These are phyloP conservation scores for Chaetomium globosum DNA, from an alignment of 2,329 filamentous ascomycete genomes.

Conservation along the genomic window DNA sequence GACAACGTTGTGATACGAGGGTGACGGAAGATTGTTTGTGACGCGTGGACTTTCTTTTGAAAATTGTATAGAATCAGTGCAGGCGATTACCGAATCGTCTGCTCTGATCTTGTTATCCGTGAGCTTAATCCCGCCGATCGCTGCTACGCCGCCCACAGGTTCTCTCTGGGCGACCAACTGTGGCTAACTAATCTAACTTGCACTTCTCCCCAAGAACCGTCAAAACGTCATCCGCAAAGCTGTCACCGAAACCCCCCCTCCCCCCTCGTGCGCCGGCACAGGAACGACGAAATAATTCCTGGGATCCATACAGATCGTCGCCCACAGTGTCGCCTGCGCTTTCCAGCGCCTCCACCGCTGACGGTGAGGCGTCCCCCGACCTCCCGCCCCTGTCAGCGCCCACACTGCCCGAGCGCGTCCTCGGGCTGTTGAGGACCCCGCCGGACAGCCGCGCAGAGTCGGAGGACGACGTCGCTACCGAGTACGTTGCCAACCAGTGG, in stretches of 20 bases:
- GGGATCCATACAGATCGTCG: slow-evolving; percentile 40
- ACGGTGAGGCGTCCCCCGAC: slow-evolving; percentile 60
- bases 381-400: slow-evolving; percentile 63
- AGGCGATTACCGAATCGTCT: slow-evolving; percentile 63
- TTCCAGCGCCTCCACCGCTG: slow-evolving; percentile 64
- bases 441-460: slow-evolving; percentile 43
- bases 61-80: slow-evolving; percentile 56
- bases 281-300: slow-evolving; percentile 53
- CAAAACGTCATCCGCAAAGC: slow-evolving; percentile 60
- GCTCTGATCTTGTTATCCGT: slow-evolving; percentile 62
- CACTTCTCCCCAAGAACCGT: slow-evolving; percentile 42
- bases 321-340: slow-evolving; percentile 57
- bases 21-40: slow-evolving; percentile 12
- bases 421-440: slow-evolving; percentile 59
- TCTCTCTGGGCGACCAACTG: slow-evolving; percentile 6
- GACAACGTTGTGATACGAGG: slow-evolving; percentile 10
- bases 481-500: slow-evolving; percentile 77
- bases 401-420: slow-evolving; percentile 58
- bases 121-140: slow-evolving; percentile 39
- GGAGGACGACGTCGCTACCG: slow-evolving; percentile 42
- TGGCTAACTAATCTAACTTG: slow-evolving; percentile 18
- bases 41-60: slow-evolving; percentile 25
- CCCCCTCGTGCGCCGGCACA: slow-evolving; percentile 65
- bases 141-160: slow-evolving; percentile 28
- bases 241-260: slow-evolving; percentile 55